These are phyloP conservation scores for Elongisporangium undulatum DNA, from an alignment of 352 stramenopile genomes.

Conservation along the genomic window DNA sequence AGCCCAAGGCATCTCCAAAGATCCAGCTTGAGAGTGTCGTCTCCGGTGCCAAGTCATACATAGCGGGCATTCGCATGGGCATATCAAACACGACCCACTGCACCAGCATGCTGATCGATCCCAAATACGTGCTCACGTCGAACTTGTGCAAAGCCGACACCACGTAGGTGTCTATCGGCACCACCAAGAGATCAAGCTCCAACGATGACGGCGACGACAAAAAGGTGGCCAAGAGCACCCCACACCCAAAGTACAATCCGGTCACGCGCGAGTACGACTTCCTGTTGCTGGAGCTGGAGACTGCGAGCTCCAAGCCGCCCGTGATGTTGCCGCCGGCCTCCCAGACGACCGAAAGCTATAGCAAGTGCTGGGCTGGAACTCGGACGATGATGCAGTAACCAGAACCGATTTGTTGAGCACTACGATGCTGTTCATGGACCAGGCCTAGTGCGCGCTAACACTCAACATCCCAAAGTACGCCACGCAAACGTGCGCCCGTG, in stretches of 20 bases:
- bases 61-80: constrained; percentile 17
- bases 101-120: constrained; percentile 30
- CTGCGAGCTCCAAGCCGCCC: constrained; percentile 23
- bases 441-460: background rate
- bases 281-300: constrained; percentile 45
- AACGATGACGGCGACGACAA: constrained; percentile 34
- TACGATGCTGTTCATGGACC: background rate
- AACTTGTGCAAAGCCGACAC: constrained; percentile 41
- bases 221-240: constrained; percentile 33
- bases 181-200: constrained; percentile 39
- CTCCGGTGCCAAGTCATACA: constrained; percentile 25
- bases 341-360: background rate
- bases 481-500: background rate
- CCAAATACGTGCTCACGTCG: constrained; percentile 36
- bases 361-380: background rate
- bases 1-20: too few relatives aligned
- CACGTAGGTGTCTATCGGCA: constrained; percentile 42
- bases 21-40: background rate
- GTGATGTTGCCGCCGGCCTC: constrained; percentile 20
- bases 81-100: background rate
- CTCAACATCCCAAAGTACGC: background rate
- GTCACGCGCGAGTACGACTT: constrained; percentile 37
- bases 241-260: constrained; percentile 43
- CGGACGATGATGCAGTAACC: background rate
- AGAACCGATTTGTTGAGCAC: background rate